Base-by-base conservation (phyloP, 192 early-diverging fungal genomes). In the Podila horticola region DNA sequence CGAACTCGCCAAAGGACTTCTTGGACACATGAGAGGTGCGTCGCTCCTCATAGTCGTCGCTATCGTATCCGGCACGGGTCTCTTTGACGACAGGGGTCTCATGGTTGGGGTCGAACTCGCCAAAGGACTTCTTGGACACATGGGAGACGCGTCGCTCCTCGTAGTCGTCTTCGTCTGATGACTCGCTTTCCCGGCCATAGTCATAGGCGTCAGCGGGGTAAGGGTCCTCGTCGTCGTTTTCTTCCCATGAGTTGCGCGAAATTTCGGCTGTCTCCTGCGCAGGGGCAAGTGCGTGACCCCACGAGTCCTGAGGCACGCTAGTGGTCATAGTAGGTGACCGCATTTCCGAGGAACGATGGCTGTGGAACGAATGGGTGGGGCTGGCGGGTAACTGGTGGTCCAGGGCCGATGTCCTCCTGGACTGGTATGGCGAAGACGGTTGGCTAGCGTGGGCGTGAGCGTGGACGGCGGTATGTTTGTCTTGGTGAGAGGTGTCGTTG, bases 231-330 rank as follows among this genome's bases (percentile, higher is more conserved):
- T 55, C 66, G n/a, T 64, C 66, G 51, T 64, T 62, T 57, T 79
- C 70, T 30, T 81, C 77, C 77, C 77, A 81, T 9, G 77, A 81
- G 48, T 73, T 65, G 26, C 71, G 71, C 1, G 49, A 45, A 31
- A 55, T n/a, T 11, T 55, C 52, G 52, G 22, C 52, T 2, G 52
- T 24, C 24, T 24, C 20, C 22, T 55, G 20, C 24, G 52, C 52
- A 55, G 52, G 52, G 20, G 52, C n/a, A 26, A 55, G 52, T 5
- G 52, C 52, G 20, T 55, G 52, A 55, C 52, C 52, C 52, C 52
- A 55, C 20, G 52, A 55, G 52, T 55, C 52, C 4, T 55, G 52
- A 24, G 52, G 52, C 52, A 55, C n/a, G 9, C 6, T 26, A 9
- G 22, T 24, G 20, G 22, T n/a, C 20, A n/a, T 2, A 2, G 22